Conservation (phyloP, 176 grass and related monocot species). For the Canna indica region DNA sequence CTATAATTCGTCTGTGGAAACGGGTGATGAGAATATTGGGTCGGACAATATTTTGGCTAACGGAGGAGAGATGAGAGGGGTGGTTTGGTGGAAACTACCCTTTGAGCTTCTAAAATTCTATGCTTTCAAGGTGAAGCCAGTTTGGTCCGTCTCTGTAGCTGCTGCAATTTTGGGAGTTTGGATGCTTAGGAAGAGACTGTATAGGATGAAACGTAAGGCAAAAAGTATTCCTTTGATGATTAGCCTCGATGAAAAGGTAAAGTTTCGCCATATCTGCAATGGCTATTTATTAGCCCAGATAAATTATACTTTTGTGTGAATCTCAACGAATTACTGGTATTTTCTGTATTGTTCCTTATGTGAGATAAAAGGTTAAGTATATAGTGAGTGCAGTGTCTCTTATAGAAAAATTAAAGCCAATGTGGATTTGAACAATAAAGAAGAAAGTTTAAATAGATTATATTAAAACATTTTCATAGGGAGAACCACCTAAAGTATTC, state of each 20-base stretch:
- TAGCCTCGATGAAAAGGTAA: slow-evolving; percentile 73
- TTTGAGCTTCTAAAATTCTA: slow-evolving; percentile 55
- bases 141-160: slow-evolving; percentile 69
- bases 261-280: neutral
- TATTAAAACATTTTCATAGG: too few relatives aligned
- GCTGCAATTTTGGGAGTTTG: slow-evolving; percentile 61
- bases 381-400: too few relatives aligned
- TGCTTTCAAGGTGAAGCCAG: slow-evolving; percentile 42
- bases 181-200: slow-evolving; percentile 56
- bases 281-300: neutral
- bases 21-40: neutral
- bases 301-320: slow-evolving; percentile 13
- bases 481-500: too few relatives aligned
- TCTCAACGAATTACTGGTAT: neutral
- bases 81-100: slow-evolving; percentile 69
- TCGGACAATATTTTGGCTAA: neutral
- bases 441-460: too few relatives aligned
- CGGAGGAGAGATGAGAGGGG: slow-evolving; percentile 24
- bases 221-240: slow-evolving; percentile 50
- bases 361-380: too few relatives aligned
- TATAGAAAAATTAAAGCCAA: too few relatives aligned
- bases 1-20: neutral
- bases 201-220: slow-evolving; percentile 50
- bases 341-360: neutral
- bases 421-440: too few relatives aligned